phyloP scores from a whole-genome alignment of 208 protist species.

The Crithidia thermophila region DNA sequence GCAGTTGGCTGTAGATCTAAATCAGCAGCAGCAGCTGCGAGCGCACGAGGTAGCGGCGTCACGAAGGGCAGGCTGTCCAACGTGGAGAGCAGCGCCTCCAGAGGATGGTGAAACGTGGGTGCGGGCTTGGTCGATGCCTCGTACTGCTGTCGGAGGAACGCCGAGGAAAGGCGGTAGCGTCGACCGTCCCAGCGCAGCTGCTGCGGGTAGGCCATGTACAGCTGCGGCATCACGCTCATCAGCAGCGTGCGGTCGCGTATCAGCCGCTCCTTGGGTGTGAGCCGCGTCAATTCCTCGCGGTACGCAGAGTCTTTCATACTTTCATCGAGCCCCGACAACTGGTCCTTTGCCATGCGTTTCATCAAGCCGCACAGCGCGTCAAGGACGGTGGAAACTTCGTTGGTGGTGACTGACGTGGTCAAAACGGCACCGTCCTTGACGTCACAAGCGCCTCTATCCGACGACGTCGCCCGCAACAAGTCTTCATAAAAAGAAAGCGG shows the following conservation, averaged over 20 bases:
- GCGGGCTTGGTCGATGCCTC: not conserved
- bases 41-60: constrained; percentile 14
- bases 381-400: constrained; percentile 21
- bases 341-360: constrained; percentile 6
- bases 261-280: not conserved
- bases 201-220: constrained; percentile 31
- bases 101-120: constrained; percentile 35
- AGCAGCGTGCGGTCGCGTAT: not conserved
- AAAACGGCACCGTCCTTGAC: not conserved
- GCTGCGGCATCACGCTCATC: constrained; percentile 25
- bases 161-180: constrained; percentile 24
- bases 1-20: too few relatives aligned
- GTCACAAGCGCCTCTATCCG: not conserved
- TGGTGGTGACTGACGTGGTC: constrained; percentile 15
- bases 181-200: constrained; percentile 39
- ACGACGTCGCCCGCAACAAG: not conserved
- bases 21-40: constrained; percentile 1
- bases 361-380: constrained; percentile 7
- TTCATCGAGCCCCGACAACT: not conserved
- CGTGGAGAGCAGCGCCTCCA: constrained; percentile 44
- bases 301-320: too few relatives aligned
- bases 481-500: constrained; percentile 2
- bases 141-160: too few relatives aligned
- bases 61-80: constrained; percentile 20
- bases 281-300: not conserved